Evolutionary conservation across 352 stramenopile species (phyloP), one percentile per base, ranked within the genome.

Genomic region (Globisporangium solare): DNA sequence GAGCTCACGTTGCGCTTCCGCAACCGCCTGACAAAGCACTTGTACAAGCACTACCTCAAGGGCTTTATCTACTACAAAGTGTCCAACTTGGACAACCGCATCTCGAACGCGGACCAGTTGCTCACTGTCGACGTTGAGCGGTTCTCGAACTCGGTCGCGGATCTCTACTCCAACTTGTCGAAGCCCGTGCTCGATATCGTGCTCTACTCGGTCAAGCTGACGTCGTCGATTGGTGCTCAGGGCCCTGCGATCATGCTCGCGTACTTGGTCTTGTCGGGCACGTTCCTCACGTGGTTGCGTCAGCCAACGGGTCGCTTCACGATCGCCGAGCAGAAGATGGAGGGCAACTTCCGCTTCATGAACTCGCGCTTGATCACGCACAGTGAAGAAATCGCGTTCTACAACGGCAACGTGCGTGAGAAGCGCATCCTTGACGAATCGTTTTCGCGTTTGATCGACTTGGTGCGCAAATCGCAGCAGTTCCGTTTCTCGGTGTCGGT

Each of bases 21-120:
- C 15, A 83, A 82, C 57, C 67, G 88, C 14, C 71, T 97, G 12
- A 95, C 87, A 3, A 70, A 61, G 52, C 71, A 94, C 55, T 59
- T 97, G 24, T 93, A 95, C 72, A 68, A 60, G 31, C 79, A 92
- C 41, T 97, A 96, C 64, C 68, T 96, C 55, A 82, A 89, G 58
- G 82, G 82, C 2, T 96, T 95, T 54, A 86, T 88, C 48, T 96
- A 92, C 71, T 97, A 96, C 76, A 92, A 93, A 51, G 83, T 96
- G 45, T 89, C 88, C 6, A 96, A 97, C 62, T 60, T 96, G 41
- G 88, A 96, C 67, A 88, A 84, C 54, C 84, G 87, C 47, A 88
- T 97, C 49, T 76, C 80, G 11, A 94, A 97, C 62, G 81, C 86
- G 5, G 88, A 97, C 60, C 87, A 97, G 59, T 59, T 92, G 15